phyloP scores from a whole-genome alignment of 2,329 filamentous ascomycete species.

The Phialophora tarda region DNA sequence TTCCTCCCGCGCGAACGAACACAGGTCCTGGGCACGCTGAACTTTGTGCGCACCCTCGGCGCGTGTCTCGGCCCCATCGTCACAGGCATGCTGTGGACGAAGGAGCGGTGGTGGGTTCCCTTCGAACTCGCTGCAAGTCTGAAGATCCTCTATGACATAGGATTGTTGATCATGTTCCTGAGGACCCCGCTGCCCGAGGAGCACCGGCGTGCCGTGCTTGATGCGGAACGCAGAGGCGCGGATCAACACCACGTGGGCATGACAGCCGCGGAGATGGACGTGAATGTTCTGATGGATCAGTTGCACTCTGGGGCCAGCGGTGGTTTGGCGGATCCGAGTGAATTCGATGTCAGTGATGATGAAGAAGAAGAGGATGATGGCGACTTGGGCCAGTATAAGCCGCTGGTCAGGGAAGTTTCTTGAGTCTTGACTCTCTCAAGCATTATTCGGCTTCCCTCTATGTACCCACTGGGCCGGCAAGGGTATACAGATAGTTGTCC shows the following conservation, averaged over 20 bases:
- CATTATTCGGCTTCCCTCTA: no score
- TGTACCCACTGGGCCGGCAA: no score
- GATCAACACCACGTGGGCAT: conserved; percentile 17
- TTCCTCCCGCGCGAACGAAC: conserved; percentile 70
- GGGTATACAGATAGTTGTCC: not conserved
- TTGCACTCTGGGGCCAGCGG: conserved; percentile 8
- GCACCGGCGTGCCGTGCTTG: conserved; percentile 5
- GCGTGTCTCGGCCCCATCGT: conserved; percentile 67
- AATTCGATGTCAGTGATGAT: conserved; percentile 23
- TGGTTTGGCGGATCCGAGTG: conserved; percentile 17
- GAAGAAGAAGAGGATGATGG: conserved; percentile 23
- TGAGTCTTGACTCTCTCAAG: not conserved
- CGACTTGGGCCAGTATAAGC: conserved; percentile 5
- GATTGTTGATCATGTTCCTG: conserved; percentile 31
- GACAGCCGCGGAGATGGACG: conserved; percentile 26
- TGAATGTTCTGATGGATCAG: conserved; percentile 25
- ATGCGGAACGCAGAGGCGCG: not conserved
- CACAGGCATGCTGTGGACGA: conserved; percentile 67
- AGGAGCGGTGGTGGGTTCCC: conserved; percentile 64
- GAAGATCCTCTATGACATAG: conserved; percentile 66
- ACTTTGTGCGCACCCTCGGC: conserved; percentile 69
- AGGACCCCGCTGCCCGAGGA: conserved; percentile 23
- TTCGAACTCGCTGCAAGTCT: conserved; percentile 68
- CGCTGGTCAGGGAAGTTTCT: not conserved
- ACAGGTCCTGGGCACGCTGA: conserved; percentile 72